Evolutionary conservation across 2,329 filamentous ascomycete genomes (phyloP), one percentile per base, ranked within the genome.

Genomic region (Clonostachys byssicola): DNA sequence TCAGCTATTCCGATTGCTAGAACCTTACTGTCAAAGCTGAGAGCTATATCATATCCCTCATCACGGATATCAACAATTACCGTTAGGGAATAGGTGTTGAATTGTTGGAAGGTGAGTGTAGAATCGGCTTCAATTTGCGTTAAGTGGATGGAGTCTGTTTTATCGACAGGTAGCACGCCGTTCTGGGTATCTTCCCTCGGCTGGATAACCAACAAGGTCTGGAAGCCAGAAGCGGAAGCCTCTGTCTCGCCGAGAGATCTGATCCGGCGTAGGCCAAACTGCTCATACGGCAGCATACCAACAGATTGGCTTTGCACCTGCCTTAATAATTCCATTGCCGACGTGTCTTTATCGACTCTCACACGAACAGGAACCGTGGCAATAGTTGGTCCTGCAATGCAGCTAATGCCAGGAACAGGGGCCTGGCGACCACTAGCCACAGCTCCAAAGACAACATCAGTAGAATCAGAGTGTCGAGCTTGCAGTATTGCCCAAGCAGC

Each of bases 261-360:
- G 33, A 55, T 53, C 16, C 45, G 45, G 1, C 48, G 49, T 4
- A 57, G 33, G 1, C 55, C 55, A 3, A 45, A 49, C 16, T 55
- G 52, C 38, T 55, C 54, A 33, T 49, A 51, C 1, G 49, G 6
- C 6, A 53, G 49, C 51, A 56, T 55, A 2, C 47, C 47, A 3
- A 46, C 44, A 3, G 50, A 47, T 12, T 49, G 38, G 4, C 47
- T 34, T 12, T 60, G 57, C 1, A 58, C 34, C 2, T 56, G 54
- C 13, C 70, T 56, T 9, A 82, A 59, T 47, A 71, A 76, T 14
- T 71, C 60, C 0, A 53, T 52, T 4, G 73, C 54, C 0, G 60
- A 55, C 4, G 44, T 42, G 4, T 51, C n/a, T 18, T 44, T 38
- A 74, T 62, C 59, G 13, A 56, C 10, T 0, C 23, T 39, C 5